Base-by-base conservation (phyloP, 2,329 filamentous ascomycete species). In the Neofusicoccum ribis region DNA sequence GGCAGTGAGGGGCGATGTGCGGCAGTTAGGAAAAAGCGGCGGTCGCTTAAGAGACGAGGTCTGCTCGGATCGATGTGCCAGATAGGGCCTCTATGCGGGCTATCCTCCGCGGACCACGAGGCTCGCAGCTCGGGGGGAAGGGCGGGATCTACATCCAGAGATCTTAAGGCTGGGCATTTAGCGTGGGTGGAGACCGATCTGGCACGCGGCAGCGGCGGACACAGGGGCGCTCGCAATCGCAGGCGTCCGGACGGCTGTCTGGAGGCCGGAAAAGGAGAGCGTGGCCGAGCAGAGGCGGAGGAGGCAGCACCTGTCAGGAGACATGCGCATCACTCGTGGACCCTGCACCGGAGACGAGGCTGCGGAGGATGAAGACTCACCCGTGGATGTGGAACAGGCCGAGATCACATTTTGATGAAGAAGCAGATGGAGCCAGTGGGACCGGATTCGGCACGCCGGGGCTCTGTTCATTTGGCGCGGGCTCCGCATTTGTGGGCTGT, bases 131-230 rank as follows among this genome's bases (percentile, higher is more conserved):
- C 54, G 54, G 56, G 56, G 56, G 56, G 56, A 59, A 60, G 43
- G 17, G 56, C 56, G 56, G 56, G 56, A 60, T 60, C 56, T 36
- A 47, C 56, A 37, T 14, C 20, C 54, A 47, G 27, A 47, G 56
- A 60, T 60, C 56, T 34, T 43, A 43, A 60, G 56, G 56, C 41
- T 60, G 56, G 43, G 12, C 12, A 17, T 31, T 31, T n/a, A 43
- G 51, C 51, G 36, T 36, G 36, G 5, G 17, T 27, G n/a, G 47
- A 8, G 8, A 6, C 23, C 52, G 54, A 59, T 59, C 54, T 34
- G 20, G 39, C 14, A 59, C 2, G 11, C 54, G 15, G 39, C 14
- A 34, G 52, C 39, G 14, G 37, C 52, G 23, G 9, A 34, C 7
- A 34, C 27, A n/a, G 46, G n/a, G 8, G 46, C n/a, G 46, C 46